phyloP scores from a whole-genome alignment of 805 yeast species.

The Wickerhamiella australiensis region DNA sequence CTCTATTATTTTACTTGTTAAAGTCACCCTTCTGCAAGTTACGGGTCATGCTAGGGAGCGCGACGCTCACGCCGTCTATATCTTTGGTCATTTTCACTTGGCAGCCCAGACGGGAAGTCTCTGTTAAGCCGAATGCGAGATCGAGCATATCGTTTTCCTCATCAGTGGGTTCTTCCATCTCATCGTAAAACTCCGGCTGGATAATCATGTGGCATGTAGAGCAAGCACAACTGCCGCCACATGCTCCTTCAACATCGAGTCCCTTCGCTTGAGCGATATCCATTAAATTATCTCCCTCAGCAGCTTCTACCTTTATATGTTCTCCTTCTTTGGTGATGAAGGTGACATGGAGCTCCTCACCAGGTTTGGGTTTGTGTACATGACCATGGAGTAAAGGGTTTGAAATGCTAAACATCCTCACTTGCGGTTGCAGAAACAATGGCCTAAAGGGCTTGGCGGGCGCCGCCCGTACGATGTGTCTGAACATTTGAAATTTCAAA shows the following conservation, averaged over 20 bases:
- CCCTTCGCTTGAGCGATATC: constrained; percentile 93
- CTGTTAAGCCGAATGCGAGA: constrained; percentile 92
- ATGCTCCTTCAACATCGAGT: constrained; percentile 91
- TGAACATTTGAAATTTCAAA: background rate
- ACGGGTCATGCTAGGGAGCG: constrained; percentile 94
- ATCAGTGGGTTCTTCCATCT: constrained; percentile 87
- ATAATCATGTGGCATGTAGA: constrained; percentile 95
- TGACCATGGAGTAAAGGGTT: constrained; percentile 53
- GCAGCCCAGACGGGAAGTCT: constrained; percentile 92
- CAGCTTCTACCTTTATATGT: constrained; percentile 70
- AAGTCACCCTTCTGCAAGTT: constrained; percentile 78
- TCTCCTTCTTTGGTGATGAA: constrained; percentile 86
- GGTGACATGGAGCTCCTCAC: constrained; percentile 80
- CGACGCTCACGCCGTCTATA: constrained; percentile 85
- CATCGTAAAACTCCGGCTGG: constrained; percentile 88
- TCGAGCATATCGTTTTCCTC: constrained; percentile 98
- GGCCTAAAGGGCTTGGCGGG: background rate
- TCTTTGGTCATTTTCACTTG: constrained; percentile 83
- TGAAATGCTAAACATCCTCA: background rate
- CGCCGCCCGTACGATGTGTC: constrained; percentile 1
- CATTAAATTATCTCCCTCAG: constrained; percentile 81
- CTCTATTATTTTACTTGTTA: constrained; percentile 17
- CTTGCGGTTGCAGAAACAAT: background rate
- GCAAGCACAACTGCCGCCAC: constrained; percentile 99
- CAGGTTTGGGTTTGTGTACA: constrained; percentile 78